Evolutionary conservation across 2,329 filamentous ascomycete genomes (phyloP), one percentile per base, ranked within the genome.

Genomic region (Amauroascus niger): DNA sequence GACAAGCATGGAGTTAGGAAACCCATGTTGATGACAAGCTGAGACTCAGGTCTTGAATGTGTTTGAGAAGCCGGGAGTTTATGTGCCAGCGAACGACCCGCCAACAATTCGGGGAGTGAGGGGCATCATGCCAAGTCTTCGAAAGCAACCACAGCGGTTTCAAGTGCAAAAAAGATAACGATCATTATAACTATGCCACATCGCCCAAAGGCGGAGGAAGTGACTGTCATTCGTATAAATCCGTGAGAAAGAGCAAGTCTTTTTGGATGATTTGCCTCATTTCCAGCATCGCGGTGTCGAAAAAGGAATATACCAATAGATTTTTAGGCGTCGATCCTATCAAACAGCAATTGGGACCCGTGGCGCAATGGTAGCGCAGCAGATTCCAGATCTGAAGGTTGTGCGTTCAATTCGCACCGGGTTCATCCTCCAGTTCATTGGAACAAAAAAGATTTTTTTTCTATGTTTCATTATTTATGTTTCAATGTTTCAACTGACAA

Each of bases 351-450:
- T 3, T 2, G 6, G 49, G 49, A 51, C 49, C 49, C 49, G 39
- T 51, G 49, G 49, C 49, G 49, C 49, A 51, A 51, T 43, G 49
- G 49, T 51, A 51, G 49, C 49, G 49, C 49, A 51, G 49, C 49
- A 51, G 49, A 51, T 28, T 51, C 49, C 49, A 51, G 49, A 51
- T 51, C 49, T 51, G 49, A 51, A 51, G 49, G 49, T 51, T 51
- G 49, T 44, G 49, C 49, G 49, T 51, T 51, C 49, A 51, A 51
- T 44, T 51, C 49, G 49, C 49, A 44, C 49, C 39, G 49, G 49
- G 49, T 51, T 51, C 49, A 51, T 20, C 22, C 2, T 30, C 32
- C n/a, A 28, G 33, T 41, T 41, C 18, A 18, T 18, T 5, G 3
- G 37, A 40, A 40, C 37, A 35, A 11, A 1, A 2, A 24, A 5